phyloP scores from a whole-genome alignment of 768 basidiomycete genomes.

The Coprinellus aureogranulatus region DNA sequence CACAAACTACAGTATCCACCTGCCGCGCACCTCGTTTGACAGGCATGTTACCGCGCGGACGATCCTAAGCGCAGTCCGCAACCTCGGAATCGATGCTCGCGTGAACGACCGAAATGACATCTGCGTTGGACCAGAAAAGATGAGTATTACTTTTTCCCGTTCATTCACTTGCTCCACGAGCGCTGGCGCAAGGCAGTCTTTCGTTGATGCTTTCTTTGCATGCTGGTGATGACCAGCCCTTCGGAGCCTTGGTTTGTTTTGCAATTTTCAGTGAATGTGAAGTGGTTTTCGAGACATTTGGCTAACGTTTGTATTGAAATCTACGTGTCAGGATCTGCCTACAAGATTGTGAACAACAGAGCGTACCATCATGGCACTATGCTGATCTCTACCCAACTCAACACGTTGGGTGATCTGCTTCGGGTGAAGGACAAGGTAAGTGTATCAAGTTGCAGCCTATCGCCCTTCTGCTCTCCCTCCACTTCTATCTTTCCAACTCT shows the following conservation, averaged over 20 bases:
- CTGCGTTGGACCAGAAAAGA: constrained; percentile 83
- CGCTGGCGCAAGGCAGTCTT: background rate
- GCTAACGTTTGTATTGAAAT: constrained; percentile 11
- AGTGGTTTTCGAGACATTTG: background rate
- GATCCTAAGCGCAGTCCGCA: constrained; percentile 71
- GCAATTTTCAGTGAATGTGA: background rate
- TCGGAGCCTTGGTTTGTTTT: too few species aligned
- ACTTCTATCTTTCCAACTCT: background rate
- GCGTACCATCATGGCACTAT: constrained; percentile 99
- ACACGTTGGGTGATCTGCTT: constrained; percentile 70
- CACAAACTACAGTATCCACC: constrained; percentile 93
- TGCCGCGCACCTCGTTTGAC: constrained; percentile 79
- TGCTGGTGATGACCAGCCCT: too few species aligned
- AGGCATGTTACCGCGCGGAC: constrained; percentile 73
- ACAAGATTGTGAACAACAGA: constrained; percentile 86
- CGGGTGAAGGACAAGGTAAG: constrained; percentile 58
- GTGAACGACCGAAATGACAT: constrained; percentile 93
- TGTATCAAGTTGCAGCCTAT: background rate
- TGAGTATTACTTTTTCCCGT: constrained; percentile 51
- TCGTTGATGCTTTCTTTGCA: background rate
- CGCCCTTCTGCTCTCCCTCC: background rate
- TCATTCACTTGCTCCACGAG: background rate
- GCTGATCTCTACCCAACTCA: constrained; percentile 82
- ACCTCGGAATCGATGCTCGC: constrained; percentile 70
- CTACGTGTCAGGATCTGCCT: constrained; percentile 96